These are phyloP conservation scores for Pichia sp. DNA, from an alignment of 1,139 yeast species.

Conservation along the genomic window DNA sequence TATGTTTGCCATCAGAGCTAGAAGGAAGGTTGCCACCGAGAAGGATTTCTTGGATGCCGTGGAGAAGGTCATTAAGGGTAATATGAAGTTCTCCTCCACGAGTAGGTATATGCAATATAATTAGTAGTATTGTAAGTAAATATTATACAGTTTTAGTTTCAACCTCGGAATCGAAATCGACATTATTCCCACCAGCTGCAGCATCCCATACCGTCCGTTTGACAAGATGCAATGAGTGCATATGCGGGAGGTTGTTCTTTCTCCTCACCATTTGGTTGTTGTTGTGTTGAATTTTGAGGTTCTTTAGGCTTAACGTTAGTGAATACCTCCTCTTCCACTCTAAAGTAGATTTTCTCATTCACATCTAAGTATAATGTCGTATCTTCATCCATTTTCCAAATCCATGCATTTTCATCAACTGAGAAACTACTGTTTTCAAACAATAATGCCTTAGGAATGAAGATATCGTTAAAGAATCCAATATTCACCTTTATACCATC, in stretches of 20 bases:
- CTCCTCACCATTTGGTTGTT: constrained; percentile 16
- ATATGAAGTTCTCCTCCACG: constrained; percentile 94
- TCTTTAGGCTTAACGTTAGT: constrained; percentile 73
- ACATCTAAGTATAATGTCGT: constrained; percentile 75
- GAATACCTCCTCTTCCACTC: constrained; percentile 85
- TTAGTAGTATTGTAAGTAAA: no score
- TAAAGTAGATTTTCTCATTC: constrained; percentile 83
- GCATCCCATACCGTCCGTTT: constrained; percentile 94
- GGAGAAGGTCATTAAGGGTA: constrained; percentile 96
- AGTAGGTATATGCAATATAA: constrained; percentile 98
- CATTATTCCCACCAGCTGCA: constrained; percentile 99
- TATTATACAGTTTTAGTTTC: no score
- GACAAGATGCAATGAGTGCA: constrained; percentile 85
- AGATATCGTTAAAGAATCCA: constrained; percentile 88
- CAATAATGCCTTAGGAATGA: constrained; percentile 72
- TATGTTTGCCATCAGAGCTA: constrained; percentile 97
- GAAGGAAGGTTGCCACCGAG: constrained; percentile 96
- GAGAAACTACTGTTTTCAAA: constrained; percentile 73
- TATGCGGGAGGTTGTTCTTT: constrained; percentile 54
- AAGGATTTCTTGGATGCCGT: constrained; percentile 97
- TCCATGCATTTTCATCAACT: constrained; percentile 86
- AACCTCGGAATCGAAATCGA: no score
- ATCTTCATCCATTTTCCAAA: constrained; percentile 78
- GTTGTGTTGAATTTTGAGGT: constrained; percentile 28
- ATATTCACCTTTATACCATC: constrained; percentile 81